phyloP scores from a whole-genome alignment of 176 grass and related monocot genomes.

The Echinochloa phyllopogon region DNA sequence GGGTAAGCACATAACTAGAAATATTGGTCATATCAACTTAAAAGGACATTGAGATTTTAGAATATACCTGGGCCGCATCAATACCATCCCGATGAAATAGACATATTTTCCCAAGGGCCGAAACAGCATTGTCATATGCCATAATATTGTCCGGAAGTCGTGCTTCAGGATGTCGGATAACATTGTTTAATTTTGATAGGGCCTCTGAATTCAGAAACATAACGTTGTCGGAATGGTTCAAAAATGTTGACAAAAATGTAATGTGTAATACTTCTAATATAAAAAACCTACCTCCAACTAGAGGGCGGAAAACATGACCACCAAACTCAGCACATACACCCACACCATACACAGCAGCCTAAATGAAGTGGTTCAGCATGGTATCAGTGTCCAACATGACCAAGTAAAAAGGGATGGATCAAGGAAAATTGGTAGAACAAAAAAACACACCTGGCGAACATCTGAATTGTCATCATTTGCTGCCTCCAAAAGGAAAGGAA shows the following conservation, averaged over 20 bases:
- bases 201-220: constrained; percentile 67
- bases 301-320: constrained; percentile 73
- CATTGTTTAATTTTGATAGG: constrained; percentile 85
- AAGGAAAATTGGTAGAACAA: constrained; percentile 32
- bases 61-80: constrained; percentile 81
- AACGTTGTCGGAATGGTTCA: neutral
- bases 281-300: constrained; percentile 83
- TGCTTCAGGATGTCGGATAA: constrained; percentile 86
- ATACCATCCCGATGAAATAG: constrained; percentile 82
- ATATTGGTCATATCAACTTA: neutral
- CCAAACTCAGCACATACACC: constrained; percentile 99
- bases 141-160: constrained; percentile 77
- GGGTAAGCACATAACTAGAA: neutral
- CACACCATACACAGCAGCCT: constrained; percentile 99
- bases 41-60: neutral
- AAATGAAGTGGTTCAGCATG: constrained; percentile 1
- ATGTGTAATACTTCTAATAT: neutral
- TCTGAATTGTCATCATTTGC: constrained; percentile 91
- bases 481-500: constrained; percentile 96
- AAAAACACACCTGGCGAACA: constrained; percentile 79
- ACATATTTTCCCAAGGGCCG: constrained; percentile 94
- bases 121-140: constrained; percentile 99
- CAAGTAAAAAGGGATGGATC: constrained; percentile 9
- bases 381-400: neutral
- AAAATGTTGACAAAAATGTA: constrained; percentile 18